Percentiles rank a stretch among this genome's conserved stretches.
Conservation (phyloP, 495 filamentous ascomycete genomes). For the Eremomyces bilateralis region DNA sequence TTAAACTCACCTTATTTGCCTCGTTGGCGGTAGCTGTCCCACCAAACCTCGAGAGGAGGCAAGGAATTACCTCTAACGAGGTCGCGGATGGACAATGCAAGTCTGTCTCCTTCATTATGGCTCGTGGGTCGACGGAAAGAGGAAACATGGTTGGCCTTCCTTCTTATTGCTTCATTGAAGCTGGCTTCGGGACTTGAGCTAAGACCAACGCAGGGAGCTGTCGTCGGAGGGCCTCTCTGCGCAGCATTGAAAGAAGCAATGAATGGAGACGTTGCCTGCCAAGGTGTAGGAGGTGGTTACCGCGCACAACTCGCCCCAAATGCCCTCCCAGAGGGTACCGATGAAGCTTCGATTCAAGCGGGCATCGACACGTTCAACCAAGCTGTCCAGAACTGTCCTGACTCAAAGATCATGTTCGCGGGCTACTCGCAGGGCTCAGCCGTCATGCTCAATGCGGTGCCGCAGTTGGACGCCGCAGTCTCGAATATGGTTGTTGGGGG, state of each 20-base stretch:
- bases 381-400: conserved; percentile 2
- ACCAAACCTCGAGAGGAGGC: too few species aligned
- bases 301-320: conserved; percentile 14
- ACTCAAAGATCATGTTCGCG: conserved; percentile 2
- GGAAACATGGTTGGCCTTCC: too few species aligned
- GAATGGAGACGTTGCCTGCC: conserved; percentile 17
- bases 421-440: conserved; percentile 8
- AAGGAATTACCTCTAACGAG: too few species aligned
- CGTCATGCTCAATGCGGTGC: conserved; percentile 2
- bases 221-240: conserved; percentile 1
- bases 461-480: not conserved
- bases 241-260: conserved; percentile 10
- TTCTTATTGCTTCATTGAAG: too few species aligned
- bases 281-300: conserved; percentile 21
- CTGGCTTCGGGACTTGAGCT: too few species aligned
- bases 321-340: conserved; percentile 13
- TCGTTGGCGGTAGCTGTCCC: too few species aligned
- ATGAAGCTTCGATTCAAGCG: conserved; percentile 21
- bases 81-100: too few species aligned
- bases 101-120: too few species aligned
- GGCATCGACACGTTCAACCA: conserved; percentile 16
- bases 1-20: too few species aligned
- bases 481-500: conserved; percentile 1
- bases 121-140: too few species aligned
- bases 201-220: too few species aligned